A percentile compares a stretch with the other conserved stretches of the same genome.
These are phyloP conservation scores for Cantharellus cinnabarinus DNA, from an alignment of 768 basidiomycete species.

Conservation along the genomic window DNA sequence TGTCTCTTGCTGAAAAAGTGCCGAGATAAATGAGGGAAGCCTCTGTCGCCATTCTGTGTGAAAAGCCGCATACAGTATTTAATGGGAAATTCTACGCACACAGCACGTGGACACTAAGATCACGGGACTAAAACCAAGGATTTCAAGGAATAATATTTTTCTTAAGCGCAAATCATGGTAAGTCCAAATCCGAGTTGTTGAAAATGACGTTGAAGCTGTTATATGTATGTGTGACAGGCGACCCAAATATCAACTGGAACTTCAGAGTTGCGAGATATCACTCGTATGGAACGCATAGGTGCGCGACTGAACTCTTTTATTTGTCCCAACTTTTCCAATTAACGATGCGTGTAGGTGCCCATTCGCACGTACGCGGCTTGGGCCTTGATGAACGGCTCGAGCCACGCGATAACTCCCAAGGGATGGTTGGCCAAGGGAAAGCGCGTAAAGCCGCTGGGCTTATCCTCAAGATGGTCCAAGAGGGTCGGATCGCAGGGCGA, in stretches of 20 bases:
- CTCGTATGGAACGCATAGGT: conserved; percentile 90
- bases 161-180: no score
- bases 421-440: conserved; percentile 93
- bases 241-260: conserved; percentile 58
- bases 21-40: no score
- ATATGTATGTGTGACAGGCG: not conserved
- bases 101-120: no score
- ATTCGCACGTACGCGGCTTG: conserved; percentile 89
- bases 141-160: no score
- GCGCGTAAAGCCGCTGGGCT: conserved; percentile 95
- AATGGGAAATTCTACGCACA: no score
- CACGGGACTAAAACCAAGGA: no score
- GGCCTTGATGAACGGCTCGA: conserved; percentile 85
- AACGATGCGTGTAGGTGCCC: conserved; percentile 34
- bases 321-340: not conserved
- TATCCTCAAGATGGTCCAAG: conserved; percentile 95
- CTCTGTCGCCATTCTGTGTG: no score
- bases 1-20: no score
- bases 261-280: conserved; percentile 65
- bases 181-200: no score
- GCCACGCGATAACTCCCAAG: conserved; percentile 72
- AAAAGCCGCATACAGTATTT: no score
- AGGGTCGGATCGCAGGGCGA: conserved; percentile 84
- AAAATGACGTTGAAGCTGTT: not conserved
- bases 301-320: conserved; percentile 4